These are phyloP conservation scores for Schwanniomyces yamadae DNA, from an alignment of 805 yeast genomes.

Conservation along the genomic window DNA sequence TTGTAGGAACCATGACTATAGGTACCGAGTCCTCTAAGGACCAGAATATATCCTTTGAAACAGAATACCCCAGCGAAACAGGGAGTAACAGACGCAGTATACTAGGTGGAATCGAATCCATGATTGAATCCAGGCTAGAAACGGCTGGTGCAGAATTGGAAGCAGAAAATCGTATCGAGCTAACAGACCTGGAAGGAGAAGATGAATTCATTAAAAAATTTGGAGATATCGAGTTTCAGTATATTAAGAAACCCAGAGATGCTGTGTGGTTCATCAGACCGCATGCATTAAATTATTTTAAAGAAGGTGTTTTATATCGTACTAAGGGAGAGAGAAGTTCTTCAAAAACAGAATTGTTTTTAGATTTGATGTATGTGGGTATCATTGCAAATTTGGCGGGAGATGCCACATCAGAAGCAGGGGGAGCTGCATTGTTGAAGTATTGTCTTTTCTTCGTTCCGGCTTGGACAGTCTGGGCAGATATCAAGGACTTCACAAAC, in stretches of 20 bases:
- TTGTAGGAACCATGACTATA: too few species aligned
- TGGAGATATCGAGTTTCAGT: conserved; percentile 48
- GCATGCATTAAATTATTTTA: conserved; percentile 59
- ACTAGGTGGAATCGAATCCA: too few species aligned
- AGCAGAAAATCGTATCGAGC: conserved; percentile 5
- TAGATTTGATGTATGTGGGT: conserved; percentile 65
- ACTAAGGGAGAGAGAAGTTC: conserved; percentile 56
- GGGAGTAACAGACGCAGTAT: too few species aligned
- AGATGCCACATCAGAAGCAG: conserved; percentile 49
- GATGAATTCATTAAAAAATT: conserved; percentile 46
- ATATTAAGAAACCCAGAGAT: conserved; percentile 43
- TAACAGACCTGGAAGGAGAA: conserved; percentile 34
- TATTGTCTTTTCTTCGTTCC: conserved; percentile 55
- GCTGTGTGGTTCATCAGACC: conserved; percentile 48
- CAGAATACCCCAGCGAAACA: too few species aligned
- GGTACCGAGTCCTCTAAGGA: too few species aligned
- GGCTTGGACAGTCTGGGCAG: conserved; percentile 66
- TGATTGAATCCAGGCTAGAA: too few species aligned
- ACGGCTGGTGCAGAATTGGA: too few species aligned
- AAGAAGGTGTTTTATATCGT: conserved; percentile 53
- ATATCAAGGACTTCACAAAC: conserved; percentile 61
- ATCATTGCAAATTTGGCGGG: conserved; percentile 60
- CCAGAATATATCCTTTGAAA: too few species aligned
- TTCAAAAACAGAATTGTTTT: conserved; percentile 53
- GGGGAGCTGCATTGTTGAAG: conserved; percentile 45